Base-by-base conservation (phyloP, 1,284 basidiomycete genomes). In the Pterulicium gracile region DNA sequence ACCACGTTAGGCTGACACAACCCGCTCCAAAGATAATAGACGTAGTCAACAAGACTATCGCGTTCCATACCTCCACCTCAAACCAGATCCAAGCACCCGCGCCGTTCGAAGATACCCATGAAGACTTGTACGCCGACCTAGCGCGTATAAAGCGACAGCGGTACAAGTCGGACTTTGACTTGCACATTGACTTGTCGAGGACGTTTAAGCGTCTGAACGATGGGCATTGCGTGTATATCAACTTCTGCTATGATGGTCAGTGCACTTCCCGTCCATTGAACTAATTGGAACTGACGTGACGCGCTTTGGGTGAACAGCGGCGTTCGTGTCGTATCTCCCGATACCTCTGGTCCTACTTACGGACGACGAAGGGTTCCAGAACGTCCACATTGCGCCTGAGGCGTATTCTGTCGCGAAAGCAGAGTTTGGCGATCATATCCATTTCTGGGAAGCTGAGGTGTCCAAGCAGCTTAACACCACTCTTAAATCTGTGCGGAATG, bases 351-450 rank as follows among this genome's bases (percentile, higher is more conserved):
- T 43, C 10, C 20, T 43, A 17, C 20, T 43, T 5, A 24, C 19
- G 42, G 20, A 43, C 7, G 42, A 21, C 12, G 20, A 43, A 10
- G 42, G 42, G 20, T 22, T 4, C 10, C 42, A 43, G 23, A 43
- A 19, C 42, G 17, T 43, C 13, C 23, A 43, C 20, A 43, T 43
- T 5, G 42, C 42, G 4, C 42, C 42, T 22, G 42, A 43, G 23
- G 42, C 42, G 17, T 43, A 43, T 21, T 10, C 10, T 24, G 20
- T 43, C 20, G 57, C 63, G 0, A 58, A 58, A 4, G 59, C 55
- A 2, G 66, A 66, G 51, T 69, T 69, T 44, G 53, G 55, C 3
- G 63, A 63, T 36, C 60, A 66, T 45, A 52, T 68, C 13, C 45
- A 54, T 13, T 52, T 63, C 35, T 68, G 67, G 64, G 60, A 67